phyloP scores from a whole-genome alignment of 257 asterid genomes.

The Lantana camara region DNA sequence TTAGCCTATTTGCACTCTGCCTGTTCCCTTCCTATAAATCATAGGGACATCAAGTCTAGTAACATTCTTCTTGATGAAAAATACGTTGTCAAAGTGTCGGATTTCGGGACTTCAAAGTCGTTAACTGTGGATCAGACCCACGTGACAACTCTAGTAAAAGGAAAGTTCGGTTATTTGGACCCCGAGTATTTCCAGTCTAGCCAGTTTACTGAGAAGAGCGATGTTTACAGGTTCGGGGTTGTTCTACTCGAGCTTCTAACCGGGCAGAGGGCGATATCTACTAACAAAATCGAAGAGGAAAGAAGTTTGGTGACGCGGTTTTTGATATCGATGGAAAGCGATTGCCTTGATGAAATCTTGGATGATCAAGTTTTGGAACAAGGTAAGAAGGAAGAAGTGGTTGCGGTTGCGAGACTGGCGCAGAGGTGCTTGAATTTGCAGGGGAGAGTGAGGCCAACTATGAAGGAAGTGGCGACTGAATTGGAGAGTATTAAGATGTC shows the following conservation, averaged over 20 bases:
- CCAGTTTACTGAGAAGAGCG: slow-evolving; percentile 42
- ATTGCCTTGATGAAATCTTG: slow-evolving; percentile 17
- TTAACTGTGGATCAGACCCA: slow-evolving; percentile 31
- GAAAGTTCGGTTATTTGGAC: slow-evolving; percentile 43
- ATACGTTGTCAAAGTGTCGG: slow-evolving; percentile 38
- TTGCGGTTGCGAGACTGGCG: slow-evolving; percentile 35
- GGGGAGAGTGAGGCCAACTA: slow-evolving; percentile 38
- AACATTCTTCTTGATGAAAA: slow-evolving; percentile 45
- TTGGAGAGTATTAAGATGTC: slow-evolving; percentile 31
- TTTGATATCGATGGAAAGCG: slow-evolving; percentile 29
- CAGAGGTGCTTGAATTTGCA: slow-evolving; percentile 35
- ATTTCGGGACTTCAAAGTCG: slow-evolving; percentile 41
- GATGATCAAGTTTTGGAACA: slow-evolving; percentile 32
- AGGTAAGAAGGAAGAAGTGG: slow-evolving; percentile 27
- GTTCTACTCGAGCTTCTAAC: slow-evolving; percentile 44
- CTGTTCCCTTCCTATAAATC: slow-evolving; percentile 38
- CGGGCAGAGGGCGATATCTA: slow-evolving; percentile 33
- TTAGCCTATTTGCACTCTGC: slow-evolving; percentile 41
- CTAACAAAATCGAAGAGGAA: slow-evolving; percentile 34
- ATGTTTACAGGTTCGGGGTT: slow-evolving; percentile 44
- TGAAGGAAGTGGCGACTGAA: slow-evolving; percentile 43
- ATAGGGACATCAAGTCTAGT: slow-evolving; percentile 42
- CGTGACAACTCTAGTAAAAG: slow-evolving; percentile 40
- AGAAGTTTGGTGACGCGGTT: slow-evolving; percentile 37
- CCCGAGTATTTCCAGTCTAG: slow-evolving; percentile 42